phyloP scores from a whole-genome alignment of 192 early-diverging fungal genomes.

The Allomyces macrogynus region DNA sequence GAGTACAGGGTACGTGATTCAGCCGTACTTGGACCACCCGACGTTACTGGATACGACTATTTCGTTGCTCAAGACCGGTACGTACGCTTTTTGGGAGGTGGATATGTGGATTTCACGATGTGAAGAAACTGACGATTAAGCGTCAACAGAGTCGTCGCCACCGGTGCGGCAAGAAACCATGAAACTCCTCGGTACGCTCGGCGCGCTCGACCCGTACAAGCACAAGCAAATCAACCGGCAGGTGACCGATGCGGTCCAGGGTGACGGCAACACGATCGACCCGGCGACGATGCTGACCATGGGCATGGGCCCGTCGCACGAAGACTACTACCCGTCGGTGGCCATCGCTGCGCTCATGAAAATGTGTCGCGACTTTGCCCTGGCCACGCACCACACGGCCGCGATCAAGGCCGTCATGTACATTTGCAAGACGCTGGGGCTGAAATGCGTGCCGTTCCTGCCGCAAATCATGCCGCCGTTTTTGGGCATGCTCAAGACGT shows the following conservation, averaged over 20 bases:
- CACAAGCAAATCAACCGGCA: constrained; percentile 22
- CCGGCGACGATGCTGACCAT: constrained; percentile 34
- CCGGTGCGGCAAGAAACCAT: constrained; percentile 64
- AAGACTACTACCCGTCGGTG: constrained; percentile 82
- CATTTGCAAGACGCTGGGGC: constrained; percentile 71
- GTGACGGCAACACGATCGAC: constrained; percentile 15
- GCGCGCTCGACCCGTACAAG: constrained; percentile 82
- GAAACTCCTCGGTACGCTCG: constrained; percentile 79
- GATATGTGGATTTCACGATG: too few relatives aligned
- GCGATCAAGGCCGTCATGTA: constrained; percentile 81
- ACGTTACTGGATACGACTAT: constrained; percentile 56
- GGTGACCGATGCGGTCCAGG: constrained; percentile 18
- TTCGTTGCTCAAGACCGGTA: constrained; percentile 34
- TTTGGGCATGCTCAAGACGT: constrained; percentile 62
- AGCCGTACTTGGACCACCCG: constrained; percentile 78
- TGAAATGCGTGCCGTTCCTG: constrained; percentile 76
- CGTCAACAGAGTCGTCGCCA: neutral
- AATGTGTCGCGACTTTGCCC: constrained; percentile 60
- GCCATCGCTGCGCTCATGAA: constrained; percentile 70
- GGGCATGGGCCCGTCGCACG: constrained; percentile 56
- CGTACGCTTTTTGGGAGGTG: too few relatives aligned
- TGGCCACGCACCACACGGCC: constrained; percentile 61
- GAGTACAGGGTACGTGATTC: constrained; percentile 72
- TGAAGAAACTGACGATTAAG: too few relatives aligned
- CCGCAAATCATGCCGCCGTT: constrained; percentile 83